Conservation (phyloP, 2,329 filamentous ascomycete genomes). For the Ophiognomonia clavigignenti-juglandacearum region DNA sequence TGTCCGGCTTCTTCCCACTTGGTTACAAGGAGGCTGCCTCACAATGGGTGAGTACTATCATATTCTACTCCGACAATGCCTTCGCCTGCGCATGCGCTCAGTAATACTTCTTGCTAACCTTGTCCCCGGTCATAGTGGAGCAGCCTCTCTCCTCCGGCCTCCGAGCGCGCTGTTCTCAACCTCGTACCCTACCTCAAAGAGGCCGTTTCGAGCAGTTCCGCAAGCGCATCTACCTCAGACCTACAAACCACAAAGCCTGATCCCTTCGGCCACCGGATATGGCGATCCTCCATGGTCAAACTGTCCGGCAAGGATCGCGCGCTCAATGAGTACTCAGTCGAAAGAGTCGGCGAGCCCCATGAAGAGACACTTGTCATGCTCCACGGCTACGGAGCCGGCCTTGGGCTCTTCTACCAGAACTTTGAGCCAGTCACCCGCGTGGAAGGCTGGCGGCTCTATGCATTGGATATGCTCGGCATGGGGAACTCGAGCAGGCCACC, state of each 20-base stretch:
- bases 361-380: conserved; percentile 92
- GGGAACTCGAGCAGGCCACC: conserved; percentile 78
- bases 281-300: conserved; percentile 79
- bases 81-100: no score
- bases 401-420: conserved; percentile 98
- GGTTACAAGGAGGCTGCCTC: conserved; percentile 87
- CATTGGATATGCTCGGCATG: conserved; percentile 94
- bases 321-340: conserved; percentile 89
- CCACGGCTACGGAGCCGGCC: conserved; percentile 91
- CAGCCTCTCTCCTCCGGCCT: conserved; percentile 71
- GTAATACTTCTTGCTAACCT: no score
- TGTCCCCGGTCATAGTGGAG: no score
- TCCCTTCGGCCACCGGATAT: conserved; percentile 78
- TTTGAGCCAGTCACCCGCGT: conserved; percentile 80
- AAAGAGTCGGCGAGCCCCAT: conserved; percentile 71
- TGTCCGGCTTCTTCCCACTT: conserved; percentile 72
- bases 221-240: conserved; percentile 33
- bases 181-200: conserved; percentile 79
- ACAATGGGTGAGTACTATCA: conserved; percentile 80
- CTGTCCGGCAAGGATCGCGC: conserved; percentile 81
- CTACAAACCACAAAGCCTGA: conserved; percentile 52
- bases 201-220: conserved; percentile 53
- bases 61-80: not conserved
- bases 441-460: conserved; percentile 82
- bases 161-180: conserved; percentile 83